phyloP scores from a whole-genome alignment of 108 stramenopile species.

The Schizochytrium sp. region DNA sequence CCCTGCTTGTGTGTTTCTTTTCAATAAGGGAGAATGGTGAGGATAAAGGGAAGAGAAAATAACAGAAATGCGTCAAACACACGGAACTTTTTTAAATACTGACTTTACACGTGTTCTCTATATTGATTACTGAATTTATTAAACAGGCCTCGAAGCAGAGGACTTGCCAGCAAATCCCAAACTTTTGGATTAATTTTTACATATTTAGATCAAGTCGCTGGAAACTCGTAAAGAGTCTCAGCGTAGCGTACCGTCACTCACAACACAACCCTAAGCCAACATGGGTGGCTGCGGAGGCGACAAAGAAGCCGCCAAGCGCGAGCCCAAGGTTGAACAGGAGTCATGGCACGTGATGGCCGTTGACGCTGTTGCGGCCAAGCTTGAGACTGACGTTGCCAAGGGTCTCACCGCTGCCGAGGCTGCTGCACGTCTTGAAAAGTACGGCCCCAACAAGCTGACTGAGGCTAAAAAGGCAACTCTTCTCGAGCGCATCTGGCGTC shows the following conservation, averaged over 20 bases:
- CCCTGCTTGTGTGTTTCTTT: no score
- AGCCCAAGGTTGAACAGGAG: background rate
- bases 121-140: no score
- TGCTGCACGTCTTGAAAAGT: background rate
- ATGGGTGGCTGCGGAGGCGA: conserved; percentile 40
- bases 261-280: background rate
- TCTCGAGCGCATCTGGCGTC: conserved; percentile 49
- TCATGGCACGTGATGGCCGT: conserved; percentile 54
- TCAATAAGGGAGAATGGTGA: no score
- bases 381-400: conserved; percentile 24
- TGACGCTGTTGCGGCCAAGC: background rate
- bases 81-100: no score
- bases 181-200: no score
- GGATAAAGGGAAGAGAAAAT: no score
- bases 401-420: conserved; percentile 60
- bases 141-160: no score
- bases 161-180: no score
- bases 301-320: background rate
- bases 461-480: conserved; percentile 52
- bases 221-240: background rate
- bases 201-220: background rate
- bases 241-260: background rate
- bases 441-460: conserved; percentile 68
- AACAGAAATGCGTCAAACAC: no score
- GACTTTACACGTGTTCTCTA: no score